Evolutionary conservation across 1,284 basidiomycete species (phyloP).

Genomic region (Ceratobasidium sp.): DNA sequence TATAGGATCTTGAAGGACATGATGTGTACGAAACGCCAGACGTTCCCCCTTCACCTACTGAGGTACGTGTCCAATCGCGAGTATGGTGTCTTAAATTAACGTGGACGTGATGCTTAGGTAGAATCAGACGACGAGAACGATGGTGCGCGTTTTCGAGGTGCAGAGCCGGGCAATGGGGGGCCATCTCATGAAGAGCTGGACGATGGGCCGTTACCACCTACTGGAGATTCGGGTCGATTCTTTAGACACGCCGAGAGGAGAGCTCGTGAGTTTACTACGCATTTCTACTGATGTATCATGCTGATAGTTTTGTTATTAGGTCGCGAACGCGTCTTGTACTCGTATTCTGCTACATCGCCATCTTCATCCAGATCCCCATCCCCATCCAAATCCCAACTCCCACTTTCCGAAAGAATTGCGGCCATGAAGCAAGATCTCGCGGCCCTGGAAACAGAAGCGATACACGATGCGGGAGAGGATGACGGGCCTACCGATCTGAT

Average conservation of each 20-base stretch:
- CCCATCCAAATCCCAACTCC: conserved; percentile 69
- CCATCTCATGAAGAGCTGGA: conserved; percentile 43
- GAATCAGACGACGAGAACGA: conserved; percentile 44
- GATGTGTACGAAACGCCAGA: conserved; percentile 95
- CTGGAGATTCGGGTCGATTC: conserved; percentile 41
- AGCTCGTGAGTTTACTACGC: conserved; percentile 37
- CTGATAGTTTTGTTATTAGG: conserved; percentile 11
- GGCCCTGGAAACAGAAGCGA: conserved; percentile 60
- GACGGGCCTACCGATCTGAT: conserved; percentile 79
- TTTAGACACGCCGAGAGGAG: conserved; percentile 46
- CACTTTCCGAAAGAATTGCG: conserved; percentile 70
- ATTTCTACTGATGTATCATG: neutral
- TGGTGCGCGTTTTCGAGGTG: neutral
- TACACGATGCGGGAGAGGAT: conserved; percentile 60
- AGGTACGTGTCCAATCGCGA: conserved; percentile 54
- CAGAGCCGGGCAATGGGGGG: neutral
- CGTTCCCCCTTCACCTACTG: conserved; percentile 62
- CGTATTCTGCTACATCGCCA: conserved; percentile 44
- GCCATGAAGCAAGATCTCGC: conserved; percentile 74
- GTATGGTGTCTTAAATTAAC: neutral
- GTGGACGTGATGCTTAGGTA: conserved; percentile 12
- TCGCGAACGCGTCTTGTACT: conserved; percentile 25
- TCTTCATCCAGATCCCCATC: conserved; percentile 52
- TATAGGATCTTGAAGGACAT: conserved; percentile 80
- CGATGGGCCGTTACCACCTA: conserved; percentile 40